Base-by-base conservation (phyloP, 129 eudicot genomes). In the Flaveria bidentis region DNA sequence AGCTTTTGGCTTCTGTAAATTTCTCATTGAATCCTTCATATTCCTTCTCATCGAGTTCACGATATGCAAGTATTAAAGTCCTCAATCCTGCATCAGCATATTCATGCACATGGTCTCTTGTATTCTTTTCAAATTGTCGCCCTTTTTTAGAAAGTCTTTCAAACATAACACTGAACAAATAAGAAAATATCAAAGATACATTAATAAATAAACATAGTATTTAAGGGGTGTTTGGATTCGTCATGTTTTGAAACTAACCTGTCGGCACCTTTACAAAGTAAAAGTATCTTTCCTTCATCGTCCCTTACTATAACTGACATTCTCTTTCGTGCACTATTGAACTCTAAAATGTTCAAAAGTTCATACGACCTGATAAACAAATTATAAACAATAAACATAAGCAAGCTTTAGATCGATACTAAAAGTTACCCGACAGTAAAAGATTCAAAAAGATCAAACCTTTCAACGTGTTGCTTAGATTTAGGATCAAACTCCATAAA, bases 61-160 rank as follows among this genome's bases (percentile, higher is more conserved):
- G 84, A 81, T 89, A 89, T 8, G 91, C 90, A 81, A 89, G 86
- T 33, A 85, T 61, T 58, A 89, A 78, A 10, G 91, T 87, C 79
- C 95, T 78, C 73, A 86, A 79, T 3, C 91, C 95, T 25, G 91
- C 89, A 60, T 86, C 84, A 30, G 89, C 91, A 83, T 87, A 89
- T 39, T 83, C 88, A 71, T 83, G 82, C 63, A 89, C 77, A 64
- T 89, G 96, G 33, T 80, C 85, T 68, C 84, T 83, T 0, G 96
- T 89, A 17, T 73, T 66, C 58, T 79, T 74, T 73, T 86, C 91
- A 61, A 26, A 60, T 11, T 23, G 41, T 25, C 41, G 39, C 67
- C 17, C 67, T 10, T 23, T 60, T 25, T 60, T 25, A 12, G 67
- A 60, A 60, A 60, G 67, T 25, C 67, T 25, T 12, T 60, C 67